Evolutionary conservation across 192 early-diverging fungal genomes (phyloP).

Genomic region (Gaertneriomyces semiglobifer): DNA sequence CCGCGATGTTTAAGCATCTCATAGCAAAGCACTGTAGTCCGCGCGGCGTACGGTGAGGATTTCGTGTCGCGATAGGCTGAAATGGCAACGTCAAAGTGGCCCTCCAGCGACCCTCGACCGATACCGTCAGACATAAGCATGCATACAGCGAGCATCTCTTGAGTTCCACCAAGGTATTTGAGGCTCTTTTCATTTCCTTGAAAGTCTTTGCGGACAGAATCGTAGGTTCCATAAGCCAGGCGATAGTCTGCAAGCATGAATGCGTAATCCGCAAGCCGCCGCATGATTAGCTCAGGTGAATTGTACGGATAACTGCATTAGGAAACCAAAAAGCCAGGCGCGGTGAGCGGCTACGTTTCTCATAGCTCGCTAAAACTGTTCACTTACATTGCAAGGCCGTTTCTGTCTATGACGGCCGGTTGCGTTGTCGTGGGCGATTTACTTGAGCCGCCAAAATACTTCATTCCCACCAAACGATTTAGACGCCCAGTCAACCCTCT

Average conservation of each 20-base stretch:
- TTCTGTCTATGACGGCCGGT: conserved; percentile 3
- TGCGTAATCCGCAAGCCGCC: conserved; percentile 90
- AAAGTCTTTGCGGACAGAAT: conserved; percentile 84
- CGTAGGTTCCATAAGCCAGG: conserved; percentile 86
- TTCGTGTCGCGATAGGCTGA: conserved; percentile 59
- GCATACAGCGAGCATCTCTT: conserved; percentile 89
- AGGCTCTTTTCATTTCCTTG: conserved; percentile 53
- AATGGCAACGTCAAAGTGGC: conserved; percentile 51
- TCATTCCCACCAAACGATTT: conserved; percentile 69
- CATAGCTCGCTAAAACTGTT: not conserved
- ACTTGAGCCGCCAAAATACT: conserved; percentile 70
- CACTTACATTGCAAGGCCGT: conserved; percentile 20
- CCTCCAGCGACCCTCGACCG: conserved; percentile 14
- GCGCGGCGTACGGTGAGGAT: conserved; percentile 64
- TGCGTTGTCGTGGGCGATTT: conserved; percentile 29
- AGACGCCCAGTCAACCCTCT: conserved; percentile 86
- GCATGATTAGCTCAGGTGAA: conserved; percentile 88
- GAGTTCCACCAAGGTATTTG: conserved; percentile 47
- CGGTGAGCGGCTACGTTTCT: not conserved
- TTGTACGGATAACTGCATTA: conserved; percentile 39
- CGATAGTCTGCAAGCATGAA: conserved; percentile 95
- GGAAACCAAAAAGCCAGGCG: not conserved
- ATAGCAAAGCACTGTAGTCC: conserved; percentile 72
- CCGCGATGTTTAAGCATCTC: conserved; percentile 74
- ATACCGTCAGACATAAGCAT: conserved; percentile 53